phyloP scores from a whole-genome alignment of 2,329 filamentous ascomycete genomes.

The Colletotrichum abscissum region DNA sequence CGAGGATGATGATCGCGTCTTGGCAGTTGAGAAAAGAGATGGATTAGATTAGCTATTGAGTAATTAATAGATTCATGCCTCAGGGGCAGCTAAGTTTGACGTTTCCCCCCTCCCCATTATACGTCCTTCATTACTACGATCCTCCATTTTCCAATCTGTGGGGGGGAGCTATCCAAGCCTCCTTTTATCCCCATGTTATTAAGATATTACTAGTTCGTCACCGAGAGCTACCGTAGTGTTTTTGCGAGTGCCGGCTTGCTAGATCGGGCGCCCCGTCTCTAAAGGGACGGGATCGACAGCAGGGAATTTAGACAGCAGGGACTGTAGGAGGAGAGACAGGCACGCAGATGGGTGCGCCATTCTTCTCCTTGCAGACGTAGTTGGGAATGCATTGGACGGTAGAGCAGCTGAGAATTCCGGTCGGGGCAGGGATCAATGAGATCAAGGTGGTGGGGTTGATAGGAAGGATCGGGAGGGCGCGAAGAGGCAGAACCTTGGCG shows the following conservation, averaged over 20 bases:
- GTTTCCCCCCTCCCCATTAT: neutral
- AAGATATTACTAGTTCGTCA: neutral
- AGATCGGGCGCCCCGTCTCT: neutral
- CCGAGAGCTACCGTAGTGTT: neutral
- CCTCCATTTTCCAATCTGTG: neutral
- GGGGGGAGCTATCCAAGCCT: neutral
- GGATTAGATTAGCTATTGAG: neutral
- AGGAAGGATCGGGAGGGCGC: neutral
- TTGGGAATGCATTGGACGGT: neutral
- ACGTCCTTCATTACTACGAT: neutral
- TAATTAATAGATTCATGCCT: conserved; percentile 25
- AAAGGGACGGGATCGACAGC: neutral
- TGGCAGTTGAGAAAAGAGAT: neutral
- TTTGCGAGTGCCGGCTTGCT: neutral
- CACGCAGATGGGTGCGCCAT: neutral
- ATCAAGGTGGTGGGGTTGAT: neutral
- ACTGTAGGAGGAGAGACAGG: neutral
- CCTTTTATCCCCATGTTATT: neutral
- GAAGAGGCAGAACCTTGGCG: neutral
- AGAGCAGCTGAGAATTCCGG: neutral
- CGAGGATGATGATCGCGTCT: neutral
- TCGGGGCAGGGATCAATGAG: neutral
- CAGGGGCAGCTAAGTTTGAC: conserved; percentile 1
- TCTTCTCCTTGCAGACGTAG: neutral
- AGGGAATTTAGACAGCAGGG: neutral